Evolutionary conservation across 179 eudicot genomes (phyloP).

Genomic region (Patellifolia procumbens): DNA sequence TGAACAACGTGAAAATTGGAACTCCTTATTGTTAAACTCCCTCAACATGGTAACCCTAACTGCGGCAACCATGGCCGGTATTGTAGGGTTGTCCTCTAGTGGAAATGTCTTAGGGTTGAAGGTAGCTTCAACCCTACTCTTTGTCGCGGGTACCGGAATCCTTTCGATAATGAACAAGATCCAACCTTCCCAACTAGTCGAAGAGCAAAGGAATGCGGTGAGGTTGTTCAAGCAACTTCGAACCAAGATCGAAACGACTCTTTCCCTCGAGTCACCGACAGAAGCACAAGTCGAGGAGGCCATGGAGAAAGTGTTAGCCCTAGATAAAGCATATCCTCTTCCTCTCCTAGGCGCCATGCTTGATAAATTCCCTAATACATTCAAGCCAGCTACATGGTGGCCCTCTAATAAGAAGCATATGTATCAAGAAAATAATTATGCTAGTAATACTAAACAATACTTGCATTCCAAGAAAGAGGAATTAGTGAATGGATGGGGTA

Average conservation of each 20-base stretch:
- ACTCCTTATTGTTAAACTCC: conserved; percentile 44
- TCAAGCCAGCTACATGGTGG: conserved; percentile 55
- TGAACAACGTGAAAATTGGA: conserved; percentile 52
- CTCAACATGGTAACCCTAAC: conserved; percentile 51
- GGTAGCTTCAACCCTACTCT: conserved; percentile 31
- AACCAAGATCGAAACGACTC: conserved; percentile 24
- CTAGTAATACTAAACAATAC: neutral
- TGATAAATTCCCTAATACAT: conserved; percentile 44
- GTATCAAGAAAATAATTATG: neutral
- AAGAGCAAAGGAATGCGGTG: conserved; percentile 54
- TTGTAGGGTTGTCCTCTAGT: conserved; percentile 10
- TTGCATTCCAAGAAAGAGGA: conserved; percentile 2
- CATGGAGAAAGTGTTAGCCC: conserved; percentile 44
- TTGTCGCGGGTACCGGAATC: conserved; percentile 27
- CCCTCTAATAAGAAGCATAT: conserved; percentile 4
- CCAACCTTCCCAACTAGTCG: conserved; percentile 47
- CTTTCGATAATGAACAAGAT: conserved; percentile 42
- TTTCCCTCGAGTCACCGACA: conserved; percentile 3
- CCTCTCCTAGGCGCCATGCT: conserved; percentile 53
- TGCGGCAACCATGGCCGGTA: conserved; percentile 40
- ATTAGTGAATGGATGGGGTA: conserved; percentile 47
- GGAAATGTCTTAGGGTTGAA: conserved; percentile 18
- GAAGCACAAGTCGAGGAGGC: conserved; percentile 34
- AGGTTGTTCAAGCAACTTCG: conserved; percentile 41
- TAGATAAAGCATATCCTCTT: conserved; percentile 56